Percentiles rank a stretch among this genome's conserved stretches.
These are phyloP conservation scores for Hanseniaspora clermontiae DNA, from an alignment of 805 yeast genomes.

Conservation along the genomic window DNA sequence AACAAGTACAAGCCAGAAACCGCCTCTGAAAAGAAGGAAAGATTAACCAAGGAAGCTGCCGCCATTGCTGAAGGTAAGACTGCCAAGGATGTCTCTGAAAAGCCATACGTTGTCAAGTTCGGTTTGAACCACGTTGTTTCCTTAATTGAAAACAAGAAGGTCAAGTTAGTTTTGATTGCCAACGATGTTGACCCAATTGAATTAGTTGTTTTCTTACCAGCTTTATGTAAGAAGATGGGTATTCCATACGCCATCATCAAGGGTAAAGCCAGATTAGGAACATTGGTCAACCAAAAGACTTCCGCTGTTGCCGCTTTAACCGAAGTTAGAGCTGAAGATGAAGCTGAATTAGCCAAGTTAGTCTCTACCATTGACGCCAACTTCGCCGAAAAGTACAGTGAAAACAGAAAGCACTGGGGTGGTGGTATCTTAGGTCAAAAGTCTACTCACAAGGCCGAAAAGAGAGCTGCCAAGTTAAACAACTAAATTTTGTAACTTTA, in stretches of 20 bases:
- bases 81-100: slow-evolving; percentile 90
- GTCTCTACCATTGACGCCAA: slow-evolving; percentile 86
- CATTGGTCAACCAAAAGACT: slow-evolving; percentile 94
- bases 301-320: slow-evolving; percentile 95
- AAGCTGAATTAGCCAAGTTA: slow-evolving; percentile 84
- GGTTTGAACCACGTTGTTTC: slow-evolving; percentile 99
- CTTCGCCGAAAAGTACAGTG: slow-evolving; percentile 90
- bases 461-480: slow-evolving; percentile 49
- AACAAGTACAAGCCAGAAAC: slow-evolving; percentile 99
- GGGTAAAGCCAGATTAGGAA: slow-evolving; percentile 98
- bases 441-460: slow-evolving; percentile 74
- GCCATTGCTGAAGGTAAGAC: slow-evolving; percentile 97
- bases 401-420: slow-evolving; percentile 98
- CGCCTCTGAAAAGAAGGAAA: slow-evolving; percentile 93
- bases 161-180: slow-evolving; percentile 92
- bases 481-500: not conserved
- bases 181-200: slow-evolving; percentile 99
- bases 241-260: slow-evolving; percentile 96
- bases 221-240: slow-evolving; percentile 98
- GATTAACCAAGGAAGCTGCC: slow-evolving; percentile 97
- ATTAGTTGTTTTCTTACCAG: slow-evolving; percentile 93
- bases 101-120: slow-evolving; percentile 94
- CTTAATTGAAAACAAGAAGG: slow-evolving; percentile 95
- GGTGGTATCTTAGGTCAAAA: slow-evolving; percentile 97
- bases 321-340: slow-evolving; percentile 89